Evolutionary conservation across 805 yeast genomes (phyloP).

Genomic region (Saccharomyces kudriavzevii): DNA sequence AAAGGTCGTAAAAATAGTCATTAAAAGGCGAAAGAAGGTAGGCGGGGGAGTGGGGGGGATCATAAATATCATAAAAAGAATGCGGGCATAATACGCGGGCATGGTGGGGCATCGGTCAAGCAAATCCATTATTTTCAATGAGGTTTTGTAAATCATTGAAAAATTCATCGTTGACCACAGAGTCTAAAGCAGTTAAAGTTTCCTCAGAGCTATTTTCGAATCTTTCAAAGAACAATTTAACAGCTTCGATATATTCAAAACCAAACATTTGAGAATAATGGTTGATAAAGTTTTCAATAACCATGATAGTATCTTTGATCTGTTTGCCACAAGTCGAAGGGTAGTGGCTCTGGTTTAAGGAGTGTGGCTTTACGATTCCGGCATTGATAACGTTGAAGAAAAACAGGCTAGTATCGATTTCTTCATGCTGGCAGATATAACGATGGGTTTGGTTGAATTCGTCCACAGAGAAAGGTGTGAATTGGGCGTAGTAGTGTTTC

Average conservation of each 20-base stretch:
- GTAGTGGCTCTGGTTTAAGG: constrained; percentile 7
- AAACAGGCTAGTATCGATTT: constrained; percentile 13
- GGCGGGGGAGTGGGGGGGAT: not conserved
- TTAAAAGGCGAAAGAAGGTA: not conserved
- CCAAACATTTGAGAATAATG: constrained; percentile 18
- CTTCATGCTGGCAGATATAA: constrained; percentile 7
- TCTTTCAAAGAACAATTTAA: constrained; percentile 7
- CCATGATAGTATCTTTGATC: constrained; percentile 9
- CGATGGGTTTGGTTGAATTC: constrained; percentile 16
- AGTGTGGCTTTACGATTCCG: constrained; percentile 9
- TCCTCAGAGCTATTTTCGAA: constrained; percentile 1
- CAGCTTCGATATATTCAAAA: constrained; percentile 16
- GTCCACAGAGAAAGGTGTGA: constrained; percentile 18
- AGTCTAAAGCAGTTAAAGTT: constrained; percentile 11
- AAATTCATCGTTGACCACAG: constrained; percentile 14
- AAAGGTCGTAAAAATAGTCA: not conserved
- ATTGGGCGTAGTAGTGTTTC: constrained; percentile 37
- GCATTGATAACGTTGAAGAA: constrained; percentile 18
- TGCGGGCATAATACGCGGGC: not conserved
- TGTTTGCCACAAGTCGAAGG: constrained; percentile 12
- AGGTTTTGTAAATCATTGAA: constrained; percentile 8
- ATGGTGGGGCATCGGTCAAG: not conserved
- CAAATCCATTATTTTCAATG: constrained; percentile 3
- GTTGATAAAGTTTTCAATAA: constrained; percentile 18
- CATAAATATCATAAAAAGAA: not conserved